Conservation (phyloP, 1,284 basidiomycete species). For the Pseudozyma sp. region DNA sequence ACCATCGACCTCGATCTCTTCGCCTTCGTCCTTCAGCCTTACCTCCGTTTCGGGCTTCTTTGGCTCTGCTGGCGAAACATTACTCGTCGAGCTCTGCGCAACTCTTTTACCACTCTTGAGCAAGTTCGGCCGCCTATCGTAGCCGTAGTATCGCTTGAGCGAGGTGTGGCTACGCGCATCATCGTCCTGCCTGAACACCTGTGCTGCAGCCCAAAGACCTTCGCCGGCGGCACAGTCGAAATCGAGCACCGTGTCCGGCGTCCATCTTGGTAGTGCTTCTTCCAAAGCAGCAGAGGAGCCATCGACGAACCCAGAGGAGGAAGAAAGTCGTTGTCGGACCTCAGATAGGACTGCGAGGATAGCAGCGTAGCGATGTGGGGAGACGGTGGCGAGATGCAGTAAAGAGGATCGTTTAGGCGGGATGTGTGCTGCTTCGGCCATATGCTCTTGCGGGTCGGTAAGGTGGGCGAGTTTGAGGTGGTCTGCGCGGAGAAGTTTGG, state of each 20-base stretch:
- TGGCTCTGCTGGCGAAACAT: conserved; percentile 22
- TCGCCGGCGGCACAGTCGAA: conserved; percentile 56
- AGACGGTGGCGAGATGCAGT: conserved; percentile 42
- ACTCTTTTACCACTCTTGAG: conserved; percentile 49
- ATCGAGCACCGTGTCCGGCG: conserved; percentile 54
- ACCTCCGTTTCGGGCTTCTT: conserved; percentile 15
- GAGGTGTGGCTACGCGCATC: conserved; percentile 10
- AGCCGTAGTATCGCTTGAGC: conserved; percentile 38
- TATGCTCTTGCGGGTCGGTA: conserved; percentile 38
- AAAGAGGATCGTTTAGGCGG: conserved; percentile 45
- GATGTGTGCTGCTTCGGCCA: conserved; percentile 35
- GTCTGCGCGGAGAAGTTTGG: conserved; percentile 35
- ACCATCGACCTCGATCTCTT: conserved; percentile 38
- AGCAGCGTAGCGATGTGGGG: conserved; percentile 48
- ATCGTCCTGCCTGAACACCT: conserved; percentile 46
- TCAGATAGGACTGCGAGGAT: conserved; percentile 45
- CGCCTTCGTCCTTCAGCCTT: conserved; percentile 31
- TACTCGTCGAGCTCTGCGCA: conserved; percentile 25
- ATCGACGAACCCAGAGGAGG: not conserved
- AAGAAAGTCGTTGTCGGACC: conserved; percentile 31
- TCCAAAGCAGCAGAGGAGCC: not conserved
- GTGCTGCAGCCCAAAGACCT: conserved; percentile 61
- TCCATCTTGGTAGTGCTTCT: conserved; percentile 35
- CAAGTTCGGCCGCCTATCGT: conserved; percentile 43
- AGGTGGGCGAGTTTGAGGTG: conserved; percentile 40